These are phyloP conservation scores for Solanum ossicruentum DNA, from an alignment of 257 asterid species.

Conservation along the genomic window DNA sequence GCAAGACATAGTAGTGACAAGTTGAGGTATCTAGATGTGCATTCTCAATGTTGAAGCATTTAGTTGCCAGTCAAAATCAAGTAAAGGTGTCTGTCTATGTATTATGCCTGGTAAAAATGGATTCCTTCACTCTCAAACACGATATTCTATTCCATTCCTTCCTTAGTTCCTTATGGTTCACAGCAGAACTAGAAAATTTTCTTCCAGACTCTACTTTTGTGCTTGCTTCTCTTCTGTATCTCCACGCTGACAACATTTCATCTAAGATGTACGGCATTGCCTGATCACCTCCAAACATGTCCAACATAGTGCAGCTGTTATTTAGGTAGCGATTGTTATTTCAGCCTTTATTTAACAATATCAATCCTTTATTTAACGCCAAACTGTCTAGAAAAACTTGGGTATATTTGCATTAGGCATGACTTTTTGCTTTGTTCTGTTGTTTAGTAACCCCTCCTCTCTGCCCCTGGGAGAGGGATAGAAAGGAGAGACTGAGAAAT, in stretches of 20 bases:
- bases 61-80: no score
- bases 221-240: not conserved
- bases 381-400: not conserved
- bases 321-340: not conserved
- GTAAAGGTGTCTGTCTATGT: no score
- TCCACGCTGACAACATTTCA: not conserved
- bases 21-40: no score
- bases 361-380: not conserved
- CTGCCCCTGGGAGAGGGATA: not conserved
- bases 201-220: not conserved
- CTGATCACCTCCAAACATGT: not conserved
- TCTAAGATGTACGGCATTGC: not conserved
- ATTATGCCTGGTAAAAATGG: not conserved
- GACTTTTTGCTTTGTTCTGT: not conserved
- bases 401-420: not conserved
- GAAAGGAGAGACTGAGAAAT: not conserved
- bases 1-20: no score
- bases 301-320: not conserved
- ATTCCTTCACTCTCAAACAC: not conserved
- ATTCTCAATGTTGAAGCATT: no score
- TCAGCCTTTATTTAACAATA: not conserved
- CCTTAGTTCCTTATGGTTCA: not conserved
- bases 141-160: not conserved
- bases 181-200: not conserved
- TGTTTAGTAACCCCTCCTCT: not conserved